These are phyloP conservation scores for Arctium minus DNA, from an alignment of 129 eudicot genomes.

Conservation along the genomic window DNA sequence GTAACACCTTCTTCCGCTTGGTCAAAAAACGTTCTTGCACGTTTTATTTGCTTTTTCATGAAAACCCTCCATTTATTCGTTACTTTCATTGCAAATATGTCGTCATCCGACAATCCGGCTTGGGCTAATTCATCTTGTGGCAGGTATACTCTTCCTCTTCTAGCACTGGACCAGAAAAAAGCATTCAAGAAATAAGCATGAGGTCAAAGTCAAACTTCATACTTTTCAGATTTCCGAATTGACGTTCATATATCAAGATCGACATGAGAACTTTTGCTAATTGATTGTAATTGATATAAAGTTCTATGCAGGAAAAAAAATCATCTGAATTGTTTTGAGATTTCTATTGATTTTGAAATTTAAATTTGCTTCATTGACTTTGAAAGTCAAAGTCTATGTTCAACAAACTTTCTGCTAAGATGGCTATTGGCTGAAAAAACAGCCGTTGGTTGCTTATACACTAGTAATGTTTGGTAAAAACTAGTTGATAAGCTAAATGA, in stretches of 20 bases:
- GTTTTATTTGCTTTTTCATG: slow-evolving; percentile 89
- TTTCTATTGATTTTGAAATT: neutral
- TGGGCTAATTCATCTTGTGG: slow-evolving; percentile 96
- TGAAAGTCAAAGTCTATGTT: neutral
- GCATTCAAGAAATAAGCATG: neutral
- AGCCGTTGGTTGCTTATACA: too few species aligned
- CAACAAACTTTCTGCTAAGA: neutral
- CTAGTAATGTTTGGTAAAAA: too few species aligned
- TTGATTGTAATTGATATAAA: neutral
- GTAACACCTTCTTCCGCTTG: slow-evolving; percentile 91
- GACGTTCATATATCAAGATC: neutral
- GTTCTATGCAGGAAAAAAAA: neutral
- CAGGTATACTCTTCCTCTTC: slow-evolving; percentile 87
- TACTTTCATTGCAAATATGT: slow-evolving; percentile 85
- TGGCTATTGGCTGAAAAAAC: too few species aligned
- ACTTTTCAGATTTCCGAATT: neutral
- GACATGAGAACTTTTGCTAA: neutral
- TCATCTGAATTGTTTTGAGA: neutral
- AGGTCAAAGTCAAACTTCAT: slow-evolving; percentile 19
- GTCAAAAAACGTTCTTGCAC: slow-evolving; percentile 93
- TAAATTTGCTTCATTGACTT: neutral
- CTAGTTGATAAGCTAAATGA: neutral
- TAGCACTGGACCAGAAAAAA: slow-evolving; percentile 50
- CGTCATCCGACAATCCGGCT: slow-evolving; percentile 88
- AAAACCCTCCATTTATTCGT: slow-evolving; percentile 92